phyloP scores from a whole-genome alignment of 2,329 filamentous ascomycete genomes.

The Chalaropsis ovoidea region DNA sequence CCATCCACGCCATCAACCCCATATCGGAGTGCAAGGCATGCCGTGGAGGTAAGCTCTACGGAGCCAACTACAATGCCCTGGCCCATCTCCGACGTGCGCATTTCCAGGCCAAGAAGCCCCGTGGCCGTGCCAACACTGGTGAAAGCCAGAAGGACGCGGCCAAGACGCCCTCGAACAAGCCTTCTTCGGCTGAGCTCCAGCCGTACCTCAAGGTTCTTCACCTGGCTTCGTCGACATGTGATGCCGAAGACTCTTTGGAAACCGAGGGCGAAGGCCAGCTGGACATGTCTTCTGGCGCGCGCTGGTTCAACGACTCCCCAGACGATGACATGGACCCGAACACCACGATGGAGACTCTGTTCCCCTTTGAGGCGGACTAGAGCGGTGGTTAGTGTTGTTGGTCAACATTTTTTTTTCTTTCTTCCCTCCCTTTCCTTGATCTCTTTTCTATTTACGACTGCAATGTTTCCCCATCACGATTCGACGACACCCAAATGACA shows the following conservation, averaged over 20 bases:
- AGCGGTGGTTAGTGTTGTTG: too few species aligned
- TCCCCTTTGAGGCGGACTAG: conserved; percentile 6
- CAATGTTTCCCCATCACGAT: conserved; percentile 11
- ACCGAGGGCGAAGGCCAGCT: not conserved
- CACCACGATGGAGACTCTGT: not conserved
- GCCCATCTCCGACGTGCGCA: conserved; percentile 81
- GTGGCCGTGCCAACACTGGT: conserved; percentile 33
- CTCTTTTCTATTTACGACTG: conserved; percentile 17
- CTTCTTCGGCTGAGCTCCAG: conserved; percentile 22
- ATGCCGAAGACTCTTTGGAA: conserved; percentile 15
- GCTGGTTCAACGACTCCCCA: not conserved
- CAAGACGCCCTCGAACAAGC: conserved; percentile 18
- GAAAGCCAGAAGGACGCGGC: conserved; percentile 27
- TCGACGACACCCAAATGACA: conserved; percentile 7
- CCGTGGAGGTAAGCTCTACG: conserved; percentile 64
- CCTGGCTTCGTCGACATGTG: not conserved
- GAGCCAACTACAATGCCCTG: conserved; percentile 88
- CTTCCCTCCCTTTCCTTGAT: not conserved
- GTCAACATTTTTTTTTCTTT: not conserved
- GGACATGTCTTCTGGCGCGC: not conserved
- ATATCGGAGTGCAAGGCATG: conserved; percentile 79
- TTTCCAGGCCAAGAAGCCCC: conserved; percentile 57
- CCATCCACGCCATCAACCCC: conserved; percentile 34
- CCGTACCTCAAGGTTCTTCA: conserved; percentile 18
- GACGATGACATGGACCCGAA: not conserved